Evolutionary conservation across 345 rosid species (phyloP), one percentile per base, ranked within the genome.

Genomic region (Lenwebbia sp.): DNA sequence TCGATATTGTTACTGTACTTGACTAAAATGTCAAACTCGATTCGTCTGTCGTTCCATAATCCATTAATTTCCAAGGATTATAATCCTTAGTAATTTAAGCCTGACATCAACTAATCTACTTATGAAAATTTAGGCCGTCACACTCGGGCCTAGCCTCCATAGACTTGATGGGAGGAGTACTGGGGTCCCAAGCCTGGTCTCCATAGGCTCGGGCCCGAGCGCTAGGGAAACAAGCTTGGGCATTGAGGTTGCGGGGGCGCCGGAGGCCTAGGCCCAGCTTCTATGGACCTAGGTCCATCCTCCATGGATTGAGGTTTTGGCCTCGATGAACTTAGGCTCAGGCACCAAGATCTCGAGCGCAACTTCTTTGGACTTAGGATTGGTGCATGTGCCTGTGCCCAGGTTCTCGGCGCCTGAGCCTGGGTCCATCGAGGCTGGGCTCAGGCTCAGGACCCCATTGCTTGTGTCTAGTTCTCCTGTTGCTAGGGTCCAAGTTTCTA

Each of bases 161-260:
- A 12, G 52, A 50, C 52, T 11, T 50, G 52, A 12, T 10, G 10
- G 47, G 9, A 26, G 6, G 70, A 14, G 19, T 7, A 5, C 2
- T 58, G 33, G 37, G 70, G 70, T 60, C 37, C 28, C 1, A 1
- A 3, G 70, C 37, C 6, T 2, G 30, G 12, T 14, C 37, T n/a
- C 17, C 3, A 60, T 28, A 7, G 37, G 13, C 4, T 19, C 13
- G 5, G 62, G 30, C 30, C 2, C 0, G 3, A 57, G 26, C 15
- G 26, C 14, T 26, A 6, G 26, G 30, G 30, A 25, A 28, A 6
- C 15, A 57, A 26, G 62, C 30, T 26, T 28, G 7, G 3, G 62
- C 2, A 1, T 28, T 13, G 12, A 0, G 30, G 30, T 10, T n/a
- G 28, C 2, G 5, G 7, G 7, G 62, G 30, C 7, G 1, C 3